These are phyloP conservation scores for Pseudopyrenochaeta lycopersici DNA, from an alignment of 2,329 filamentous ascomycete species.

Conservation along the genomic window DNA sequence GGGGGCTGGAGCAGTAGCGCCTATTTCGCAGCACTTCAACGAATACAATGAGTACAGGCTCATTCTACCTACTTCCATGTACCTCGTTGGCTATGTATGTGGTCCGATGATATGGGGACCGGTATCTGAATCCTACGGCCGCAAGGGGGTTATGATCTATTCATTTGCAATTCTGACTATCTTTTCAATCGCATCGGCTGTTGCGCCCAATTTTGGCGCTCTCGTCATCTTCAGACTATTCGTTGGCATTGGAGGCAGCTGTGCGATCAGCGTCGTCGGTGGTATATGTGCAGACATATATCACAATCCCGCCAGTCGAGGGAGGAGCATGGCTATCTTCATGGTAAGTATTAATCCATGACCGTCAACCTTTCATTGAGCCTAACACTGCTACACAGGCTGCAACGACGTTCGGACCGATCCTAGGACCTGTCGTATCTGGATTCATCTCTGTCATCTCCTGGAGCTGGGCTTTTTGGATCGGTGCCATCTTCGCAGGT, in stretches of 20 bases:
- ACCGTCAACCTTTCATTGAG: not conserved
- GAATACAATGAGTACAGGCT: conserved; percentile 57
- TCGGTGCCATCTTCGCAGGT: conserved; percentile 74
- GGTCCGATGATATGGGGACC: conserved; percentile 57
- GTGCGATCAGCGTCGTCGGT: conserved; percentile 67
- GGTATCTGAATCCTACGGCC: conserved; percentile 55
- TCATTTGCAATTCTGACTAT: conserved; percentile 59
- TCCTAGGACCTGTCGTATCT: conserved; percentile 71
- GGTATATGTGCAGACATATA: conserved; percentile 73
- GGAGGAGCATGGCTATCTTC: conserved; percentile 43
- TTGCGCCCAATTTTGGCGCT: conserved; percentile 55
- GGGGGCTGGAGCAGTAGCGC: conserved; percentile 69
- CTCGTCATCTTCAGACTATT: conserved; percentile 56
- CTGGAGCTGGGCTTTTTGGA: conserved; percentile 77
- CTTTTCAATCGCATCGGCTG: conserved; percentile 56
- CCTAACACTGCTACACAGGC: conserved; percentile 58
- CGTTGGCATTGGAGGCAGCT: conserved; percentile 55
- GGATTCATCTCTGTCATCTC: conserved; percentile 69
- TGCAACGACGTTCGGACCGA: conserved; percentile 71
- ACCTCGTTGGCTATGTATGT: conserved; percentile 58
- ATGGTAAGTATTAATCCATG: conserved; percentile 26
- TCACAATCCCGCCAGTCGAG: conserved; percentile 56
- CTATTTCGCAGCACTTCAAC: conserved; percentile 66
- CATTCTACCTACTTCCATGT: conserved; percentile 61
- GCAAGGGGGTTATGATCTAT: conserved; percentile 58